Evolutionary conservation across 2,329 filamentous ascomycete species (phyloP), one percentile per base, ranked within the genome.

Genomic region (Apiospora saccharicola): DNA sequence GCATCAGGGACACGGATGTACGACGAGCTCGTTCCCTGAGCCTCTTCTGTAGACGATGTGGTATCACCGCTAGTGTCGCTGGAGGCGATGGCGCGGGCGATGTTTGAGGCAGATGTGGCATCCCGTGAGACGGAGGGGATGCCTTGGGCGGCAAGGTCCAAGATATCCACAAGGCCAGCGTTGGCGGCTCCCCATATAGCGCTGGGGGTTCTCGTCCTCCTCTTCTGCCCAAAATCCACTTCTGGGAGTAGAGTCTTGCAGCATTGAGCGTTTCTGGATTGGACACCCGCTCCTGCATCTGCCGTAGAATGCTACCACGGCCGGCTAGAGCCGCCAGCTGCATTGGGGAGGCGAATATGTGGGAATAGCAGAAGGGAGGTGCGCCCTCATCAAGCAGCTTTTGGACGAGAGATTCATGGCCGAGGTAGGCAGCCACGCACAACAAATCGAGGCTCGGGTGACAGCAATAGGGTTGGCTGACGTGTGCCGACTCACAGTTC

Each of bases 391-490:
- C 49, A 7, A 53, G 49, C n/a, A 53, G 49, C n/a, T 4, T 26
- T 14, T 26, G 10, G 13, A 53, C 49, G 10, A 53, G n/a, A 8
- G 49, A 4, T 53, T 53, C 4, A 10, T 53, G 10, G 24, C 49
- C 49, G 49, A 53, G 49, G 49, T 53, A 53, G 49, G 49, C 49
- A 26, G 49, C n/a, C 49, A 53, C 8, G n/a, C 49, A 53, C 13
- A 53, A 53, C 12, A 26, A 14, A 24, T 53, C n/a, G 24, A 53
- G 49, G 24, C 13, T 3, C 24, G 49, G 49, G 26, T 53, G 49
- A 13, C 49, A 26, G 49, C 49, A 53, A 53, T 26, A 24, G n/a
- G n/a, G 24, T 12, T 14, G 10, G n/a, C 49, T 24, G 3, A 8
- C 3, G 22, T 24, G 47, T 24, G 8, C 37, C 37, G 8, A 5